Evolutionary conservation across 2,329 filamentous ascomycete genomes (phyloP).

Genomic region (Waltergamsia citrina): DNA sequence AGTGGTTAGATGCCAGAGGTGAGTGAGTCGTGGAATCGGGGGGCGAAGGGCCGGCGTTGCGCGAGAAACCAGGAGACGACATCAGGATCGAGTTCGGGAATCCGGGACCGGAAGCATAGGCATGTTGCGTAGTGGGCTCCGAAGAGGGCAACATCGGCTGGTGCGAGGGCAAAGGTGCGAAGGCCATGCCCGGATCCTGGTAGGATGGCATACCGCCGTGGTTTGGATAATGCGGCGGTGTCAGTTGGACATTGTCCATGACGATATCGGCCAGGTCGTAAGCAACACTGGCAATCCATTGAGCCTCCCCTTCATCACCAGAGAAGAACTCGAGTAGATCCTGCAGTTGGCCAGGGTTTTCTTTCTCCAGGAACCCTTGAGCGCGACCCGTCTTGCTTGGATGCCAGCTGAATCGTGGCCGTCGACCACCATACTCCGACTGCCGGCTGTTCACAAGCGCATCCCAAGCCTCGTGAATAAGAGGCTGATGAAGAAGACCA

Average conservation of each 20-base stretch:
- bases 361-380: conserved; percentile 50
- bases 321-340: conserved; percentile 58
- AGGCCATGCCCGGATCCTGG: conserved; percentile 19
- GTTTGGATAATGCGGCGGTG: conserved; percentile 19
- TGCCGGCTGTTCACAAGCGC: conserved; percentile 42
- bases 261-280: conserved; percentile 45
- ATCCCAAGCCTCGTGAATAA: conserved; percentile 53
- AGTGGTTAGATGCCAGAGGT: conserved; percentile 14
- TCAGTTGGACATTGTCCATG: conserved; percentile 20
- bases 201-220: conserved; percentile 14
- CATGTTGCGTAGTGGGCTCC: conserved; percentile 12
- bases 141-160: conserved; percentile 12
- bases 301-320: conserved; percentile 44
- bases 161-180: conserved; percentile 21
- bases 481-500: conserved; percentile 55
- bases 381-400: conserved; percentile 45
- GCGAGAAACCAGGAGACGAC: conserved; percentile 18
- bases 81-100: conserved; percentile 23
- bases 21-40: conserved; percentile 19
- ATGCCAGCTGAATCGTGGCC: conserved; percentile 56
- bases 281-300: conserved; percentile 46
- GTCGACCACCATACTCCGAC: conserved; percentile 40
- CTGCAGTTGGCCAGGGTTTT: conserved; percentile 52
- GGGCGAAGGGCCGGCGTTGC: conserved; percentile 17
- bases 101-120: conserved; percentile 15